Conservation (phyloP, 2,329 filamentous ascomycete genomes). For the Tolypocladium tropicale region DNA sequence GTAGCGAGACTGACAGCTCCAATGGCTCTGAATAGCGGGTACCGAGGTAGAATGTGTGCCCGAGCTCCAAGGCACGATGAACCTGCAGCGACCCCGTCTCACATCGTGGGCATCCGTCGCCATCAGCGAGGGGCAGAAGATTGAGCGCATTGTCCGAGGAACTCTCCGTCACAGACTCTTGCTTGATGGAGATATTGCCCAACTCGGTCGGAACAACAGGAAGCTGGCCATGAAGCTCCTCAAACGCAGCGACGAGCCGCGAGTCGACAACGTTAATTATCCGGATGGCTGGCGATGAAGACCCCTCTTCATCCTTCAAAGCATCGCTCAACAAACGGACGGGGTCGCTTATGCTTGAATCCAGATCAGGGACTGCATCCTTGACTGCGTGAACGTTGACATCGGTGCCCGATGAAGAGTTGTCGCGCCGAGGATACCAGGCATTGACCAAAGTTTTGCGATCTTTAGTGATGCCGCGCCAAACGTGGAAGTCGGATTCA, state of each 20-base stretch:
- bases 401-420: constrained; percentile 16
- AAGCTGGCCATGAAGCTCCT: constrained; percentile 12
- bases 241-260: constrained; percentile 15
- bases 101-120: constrained; percentile 68
- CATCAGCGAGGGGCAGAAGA: constrained; percentile 53
- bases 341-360: constrained; percentile 57
- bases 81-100: constrained; percentile 49
- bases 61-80: constrained; percentile 74
- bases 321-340: constrained; percentile 39
- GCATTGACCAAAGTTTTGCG: constrained; percentile 57
- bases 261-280: constrained; percentile 26
- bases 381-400: constrained; percentile 54
- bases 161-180: constrained; percentile 17
- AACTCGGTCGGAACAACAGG: constrained; percentile 12
- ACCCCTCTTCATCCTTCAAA: constrained; percentile 10
- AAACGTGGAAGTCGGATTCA: constrained; percentile 26
- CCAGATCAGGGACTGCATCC: constrained; percentile 53
- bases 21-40: constrained; percentile 77
- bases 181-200: constrained; percentile 4
- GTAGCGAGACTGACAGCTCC: constrained; percentile 46
- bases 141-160: constrained; percentile 36
- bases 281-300: not conserved
- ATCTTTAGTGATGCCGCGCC: constrained; percentile 59
- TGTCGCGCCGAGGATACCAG: constrained; percentile 43
- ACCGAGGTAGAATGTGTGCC: constrained; percentile 90